These are phyloP conservation scores for Pichia pseudocactophila DNA, from an alignment of 805 yeast genomes.

Conservation along the genomic window DNA sequence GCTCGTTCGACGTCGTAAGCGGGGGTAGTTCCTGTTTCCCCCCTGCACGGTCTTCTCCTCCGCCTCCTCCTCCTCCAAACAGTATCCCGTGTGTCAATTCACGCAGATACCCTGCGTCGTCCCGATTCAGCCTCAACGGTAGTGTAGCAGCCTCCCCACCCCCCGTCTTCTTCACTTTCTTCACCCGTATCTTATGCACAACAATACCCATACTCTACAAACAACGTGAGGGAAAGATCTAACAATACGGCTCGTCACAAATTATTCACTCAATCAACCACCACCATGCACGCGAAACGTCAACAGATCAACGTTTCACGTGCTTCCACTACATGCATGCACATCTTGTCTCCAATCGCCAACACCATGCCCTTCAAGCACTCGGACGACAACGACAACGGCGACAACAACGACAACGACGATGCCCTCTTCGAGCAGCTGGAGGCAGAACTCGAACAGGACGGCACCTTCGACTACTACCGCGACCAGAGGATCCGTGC, in stretches of 20 bases:
- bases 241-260: too few species aligned
- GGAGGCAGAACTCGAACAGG: conserved; percentile 34
- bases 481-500: conserved; percentile 1
- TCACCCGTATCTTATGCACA: too few species aligned
- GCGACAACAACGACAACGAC: conserved; percentile 13
- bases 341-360: too few species aligned
- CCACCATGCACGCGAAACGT: too few species aligned
- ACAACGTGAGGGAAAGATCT: too few species aligned
- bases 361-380: too few species aligned
- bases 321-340: too few species aligned
- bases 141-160: not conserved
- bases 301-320: too few species aligned
- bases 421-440: conserved; percentile 39
- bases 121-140: not conserved
- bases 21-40: conserved; percentile 1
- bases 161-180: not conserved
- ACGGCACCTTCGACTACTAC: conserved; percentile 7
- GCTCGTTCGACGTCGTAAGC: conserved; percentile 23
- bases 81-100: not conserved
- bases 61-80: not conserved
- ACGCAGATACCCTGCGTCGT: not conserved
- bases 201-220: too few species aligned
- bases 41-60: too few species aligned
- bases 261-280: too few species aligned
- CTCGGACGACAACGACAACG: too few species aligned